Evolutionary conservation across 2,329 filamentous ascomycete genomes (phyloP), one percentile per base, ranked within the genome.

Genomic region (Sordariomycetes sp.): DNA sequence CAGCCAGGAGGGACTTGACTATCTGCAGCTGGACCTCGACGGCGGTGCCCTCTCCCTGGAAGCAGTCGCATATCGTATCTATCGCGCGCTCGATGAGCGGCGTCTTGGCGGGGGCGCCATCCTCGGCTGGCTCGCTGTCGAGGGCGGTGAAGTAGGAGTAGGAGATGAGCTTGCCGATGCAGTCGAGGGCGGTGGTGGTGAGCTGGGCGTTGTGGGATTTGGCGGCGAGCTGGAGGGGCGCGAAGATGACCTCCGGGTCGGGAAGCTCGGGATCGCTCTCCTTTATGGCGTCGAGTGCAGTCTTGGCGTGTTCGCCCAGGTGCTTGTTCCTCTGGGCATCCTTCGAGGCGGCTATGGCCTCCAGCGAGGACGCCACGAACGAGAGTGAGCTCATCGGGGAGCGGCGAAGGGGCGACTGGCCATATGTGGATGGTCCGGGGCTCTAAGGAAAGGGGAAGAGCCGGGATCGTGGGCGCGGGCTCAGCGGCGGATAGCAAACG

Each of bases 31-130:
- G 94, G 54, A 97, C 88, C 71, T 97, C 93, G 57, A 88, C 82
- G 3, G 90, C 86, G 0, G 95, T 99, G 1, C 89, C 89, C 74
- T 99, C 94, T 68, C 94, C 93, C 69, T 97, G 92, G 70, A 99
- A 99, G 71, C 94, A 99, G 69, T 97, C 93, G 78, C 94, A 99
- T 77, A 99, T 99, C 40, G 94, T 96, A 73, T 99, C 95, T 67
- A 99, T 99, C 60, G 95, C 94, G 63, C 93, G 84, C 74, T 99
- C 95, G 68, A 99, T 99, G 64, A 99, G 79, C 18, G 93, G 92
- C 3, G 88, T 78, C 60, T 71, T 67, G 52, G 66, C 64, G 54
- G 70, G 67, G 60, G 67, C 66, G 51, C 71, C 72, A 63, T 78
- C 73, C 63, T 76, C 71, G 72, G 62, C 66, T 59, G 59, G 3